phyloP scores from a whole-genome alignment of 2,329 filamentous ascomycete species.

The Ophiostoma sp. region DNA sequence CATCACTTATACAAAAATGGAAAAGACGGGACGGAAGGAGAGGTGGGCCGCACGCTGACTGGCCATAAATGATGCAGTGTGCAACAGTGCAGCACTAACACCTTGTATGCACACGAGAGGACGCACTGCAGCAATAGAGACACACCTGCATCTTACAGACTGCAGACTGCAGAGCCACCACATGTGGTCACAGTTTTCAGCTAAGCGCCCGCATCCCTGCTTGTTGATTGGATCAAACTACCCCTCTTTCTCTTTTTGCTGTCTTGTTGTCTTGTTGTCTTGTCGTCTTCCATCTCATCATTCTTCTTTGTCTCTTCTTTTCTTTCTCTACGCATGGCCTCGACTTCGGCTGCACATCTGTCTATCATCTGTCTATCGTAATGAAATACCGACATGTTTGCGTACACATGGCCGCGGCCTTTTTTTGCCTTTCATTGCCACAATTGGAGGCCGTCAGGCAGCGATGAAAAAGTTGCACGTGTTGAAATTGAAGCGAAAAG shows the following conservation, averaged over 20 bases:
- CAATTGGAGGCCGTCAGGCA: slow-evolving; percentile 14
- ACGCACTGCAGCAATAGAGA: slow-evolving; percentile 25
- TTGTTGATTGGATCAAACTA: slow-evolving; percentile 19
- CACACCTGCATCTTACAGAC: background rate
- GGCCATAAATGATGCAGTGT: slow-evolving; percentile 31
- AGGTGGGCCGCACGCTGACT: slow-evolving; percentile 28
- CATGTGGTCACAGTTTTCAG: slow-evolving; percentile 10
- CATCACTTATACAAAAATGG: slow-evolving; percentile 6
- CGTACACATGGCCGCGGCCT: slow-evolving; percentile 17
- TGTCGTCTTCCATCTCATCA: background rate
- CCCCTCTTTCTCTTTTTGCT: background rate
- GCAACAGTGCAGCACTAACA: slow-evolving; percentile 22
- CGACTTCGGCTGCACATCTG: background rate
- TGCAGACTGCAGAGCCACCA: slow-evolving; percentile 11
- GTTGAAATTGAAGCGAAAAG: background rate
- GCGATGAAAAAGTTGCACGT: background rate
- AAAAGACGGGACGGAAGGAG: background rate
- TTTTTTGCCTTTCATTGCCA: slow-evolving; percentile 18
- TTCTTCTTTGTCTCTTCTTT: background rate
- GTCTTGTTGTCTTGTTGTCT: background rate
- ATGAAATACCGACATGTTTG: background rate
- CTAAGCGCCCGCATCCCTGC: slow-evolving; percentile 23
- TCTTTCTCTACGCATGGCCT: background rate
- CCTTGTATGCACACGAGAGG: slow-evolving; percentile 12
- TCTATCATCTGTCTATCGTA: slow-evolving; percentile 1